Base-by-base conservation (phyloP, 2,329 filamentous ascomycete genomes). In the Bisporella sp. region DNA sequence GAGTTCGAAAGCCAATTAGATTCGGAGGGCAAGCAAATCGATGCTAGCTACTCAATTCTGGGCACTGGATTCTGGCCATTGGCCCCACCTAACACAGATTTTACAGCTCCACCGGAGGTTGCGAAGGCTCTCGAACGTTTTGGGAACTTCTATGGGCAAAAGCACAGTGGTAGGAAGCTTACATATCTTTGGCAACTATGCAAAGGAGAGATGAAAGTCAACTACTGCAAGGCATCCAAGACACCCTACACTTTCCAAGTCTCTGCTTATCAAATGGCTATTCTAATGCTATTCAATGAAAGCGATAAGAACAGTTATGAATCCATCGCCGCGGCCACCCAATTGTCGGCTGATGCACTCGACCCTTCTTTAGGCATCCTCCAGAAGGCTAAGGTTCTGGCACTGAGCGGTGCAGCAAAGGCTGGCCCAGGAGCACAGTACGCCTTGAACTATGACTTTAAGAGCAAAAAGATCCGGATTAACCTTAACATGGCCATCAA, bases 161-260 rank as follows among this genome's bases (percentile, higher is more conserved):
- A 97, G 77, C 93, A 99, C 67, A 93, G 86, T 59, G 93, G 93
- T 35, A 87, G 93, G 54, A 99, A 97, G 72, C 77, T 99, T 39
- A 96, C 92, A 6, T 99, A 93, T 93, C 71, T 99, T 50, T 99
- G 93, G 93, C 90, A 97, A 67, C 74, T 99, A 47, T 97, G 90
- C 78, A 99, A 97, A 74, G 93, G 93, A 50, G 93, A 99, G 69
- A 81, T 99, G 54, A 92, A 91, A 69, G 88, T 91, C 37, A 92
- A 91, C 63, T 99, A 96, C 69, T 86, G 88, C 75, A 95, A 89
- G 72, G 82, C 75, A 65, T 82, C 82, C 63, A 97, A 96, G 73
- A 89, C 90, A 1, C 89, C 92, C 0, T 96, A 91, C 68, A 97
- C 89, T 2, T 95, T 99, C 75, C 90, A 96, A 67, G 95, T 99